phyloP scores from a whole-genome alignment of 495 filamentous ascomycete species.

The Melanomma pulvis-pyrius region DNA sequence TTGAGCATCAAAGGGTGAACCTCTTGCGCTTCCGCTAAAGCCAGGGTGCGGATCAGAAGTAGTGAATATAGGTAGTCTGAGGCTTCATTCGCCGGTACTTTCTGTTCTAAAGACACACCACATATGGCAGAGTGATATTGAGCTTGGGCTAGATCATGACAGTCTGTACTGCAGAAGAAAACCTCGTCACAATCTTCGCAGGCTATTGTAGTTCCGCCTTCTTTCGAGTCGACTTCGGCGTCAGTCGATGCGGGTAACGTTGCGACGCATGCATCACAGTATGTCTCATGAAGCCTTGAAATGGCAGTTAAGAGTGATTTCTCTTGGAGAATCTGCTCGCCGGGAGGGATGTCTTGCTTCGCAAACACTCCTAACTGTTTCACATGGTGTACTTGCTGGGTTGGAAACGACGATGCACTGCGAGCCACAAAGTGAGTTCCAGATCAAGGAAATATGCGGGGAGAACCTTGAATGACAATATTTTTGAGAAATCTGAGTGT shows the following conservation, averaged over 20 bases:
- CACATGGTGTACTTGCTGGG: background rate
- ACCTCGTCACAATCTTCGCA: slow-evolving; percentile 80
- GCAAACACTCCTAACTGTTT: slow-evolving; percentile 38
- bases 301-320: slow-evolving; percentile 36
- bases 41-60: slow-evolving; percentile 66
- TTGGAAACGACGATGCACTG: slow-evolving; percentile 6
- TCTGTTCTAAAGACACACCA: slow-evolving; percentile 75
- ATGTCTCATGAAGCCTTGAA: slow-evolving; percentile 65
- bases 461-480: background rate
- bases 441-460: background rate
- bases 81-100: slow-evolving; percentile 68
- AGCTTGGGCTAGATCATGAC: slow-evolving; percentile 68
- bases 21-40: slow-evolving; percentile 82
- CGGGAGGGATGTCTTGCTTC: slow-evolving; percentile 32
- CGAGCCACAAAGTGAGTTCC: background rate
- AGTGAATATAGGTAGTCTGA: slow-evolving; percentile 71
- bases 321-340: slow-evolving; percentile 28
- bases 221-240: slow-evolving; percentile 45
- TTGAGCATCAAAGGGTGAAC: slow-evolving; percentile 79
- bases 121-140: slow-evolving; percentile 87
- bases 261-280: slow-evolving; percentile 82
- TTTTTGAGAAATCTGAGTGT: background rate
- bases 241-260: slow-evolving; percentile 62
- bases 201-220: slow-evolving; percentile 40
- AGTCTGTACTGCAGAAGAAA: slow-evolving; percentile 80